Evolutionary conservation across 306 rosid genomes (phyloP).

Genomic region (Vigna trinervia): DNA sequence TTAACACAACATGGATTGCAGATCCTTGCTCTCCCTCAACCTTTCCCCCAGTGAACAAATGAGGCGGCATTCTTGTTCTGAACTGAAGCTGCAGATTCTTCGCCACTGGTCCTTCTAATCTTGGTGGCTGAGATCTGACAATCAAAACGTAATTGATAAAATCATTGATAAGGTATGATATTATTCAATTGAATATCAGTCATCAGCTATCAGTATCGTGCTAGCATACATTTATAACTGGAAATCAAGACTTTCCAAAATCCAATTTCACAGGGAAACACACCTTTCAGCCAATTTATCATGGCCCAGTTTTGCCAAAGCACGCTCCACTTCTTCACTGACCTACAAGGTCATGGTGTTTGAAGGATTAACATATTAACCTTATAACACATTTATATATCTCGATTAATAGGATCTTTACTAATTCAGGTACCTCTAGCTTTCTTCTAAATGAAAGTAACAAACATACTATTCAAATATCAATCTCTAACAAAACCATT

Average conservation of each 20-base stretch:
- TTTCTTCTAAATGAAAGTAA: conserved; percentile 3
- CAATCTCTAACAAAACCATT: conserved; percentile 12
- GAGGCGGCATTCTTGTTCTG: conserved; percentile 88
- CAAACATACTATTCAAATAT: neutral
- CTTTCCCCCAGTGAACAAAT: conserved; percentile 86
- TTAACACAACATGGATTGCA: conserved; percentile 64
- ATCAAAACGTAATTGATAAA: conserved; percentile 29
- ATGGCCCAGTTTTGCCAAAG: conserved; percentile 65
- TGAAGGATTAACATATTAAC: conserved; percentile 38
- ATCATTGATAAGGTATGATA: neutral
- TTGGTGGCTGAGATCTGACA: conserved; percentile 64
- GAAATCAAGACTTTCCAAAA: conserved; percentile 21
- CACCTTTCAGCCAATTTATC: conserved; percentile 68
- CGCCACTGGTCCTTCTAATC: conserved; percentile 60
- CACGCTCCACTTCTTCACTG: conserved; percentile 89
- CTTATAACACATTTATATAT: conserved; percentile 17
- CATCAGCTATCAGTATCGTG: conserved; percentile 20
- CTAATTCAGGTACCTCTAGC: conserved; percentile 12
- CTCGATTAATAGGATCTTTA: conserved; percentile 10
- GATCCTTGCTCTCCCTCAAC: conserved; percentile 92
- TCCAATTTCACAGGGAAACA: conserved; percentile 42
- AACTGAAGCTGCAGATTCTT: conserved; percentile 73
- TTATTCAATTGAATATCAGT: conserved; percentile 4
- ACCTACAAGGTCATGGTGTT: conserved; percentile 63
- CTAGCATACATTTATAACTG: conserved; percentile 9